Conservation (phyloP, 2,329 filamentous ascomycete genomes). For the Hawksworthiomyces lignivorus region DNA sequence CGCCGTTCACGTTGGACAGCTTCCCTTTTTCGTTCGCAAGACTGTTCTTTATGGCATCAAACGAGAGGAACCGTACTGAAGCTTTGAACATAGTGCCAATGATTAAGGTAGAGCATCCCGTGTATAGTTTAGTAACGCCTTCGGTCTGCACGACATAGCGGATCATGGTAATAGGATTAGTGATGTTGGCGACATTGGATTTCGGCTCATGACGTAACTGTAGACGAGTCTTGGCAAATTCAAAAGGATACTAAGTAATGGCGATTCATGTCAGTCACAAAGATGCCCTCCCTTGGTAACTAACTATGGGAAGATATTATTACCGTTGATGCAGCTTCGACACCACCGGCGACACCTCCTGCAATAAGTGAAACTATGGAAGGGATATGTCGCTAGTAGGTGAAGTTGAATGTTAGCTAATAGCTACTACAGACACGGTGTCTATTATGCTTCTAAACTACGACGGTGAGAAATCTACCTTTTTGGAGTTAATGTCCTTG, state of each 20-base stretch:
- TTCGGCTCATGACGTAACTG: constrained; percentile 36
- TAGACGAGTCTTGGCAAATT: constrained; percentile 59
- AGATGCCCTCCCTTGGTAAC: too few relatives aligned
- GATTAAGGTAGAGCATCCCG: constrained; percentile 53
- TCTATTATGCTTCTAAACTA: too few relatives aligned
- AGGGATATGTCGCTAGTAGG: constrained; percentile 21
- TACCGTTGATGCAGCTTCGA: constrained; percentile 43
- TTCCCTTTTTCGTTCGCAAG: constrained; percentile 49
- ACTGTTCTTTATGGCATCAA: constrained; percentile 54
- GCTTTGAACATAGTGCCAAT: constrained; percentile 57
- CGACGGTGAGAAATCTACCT: too few relatives aligned
- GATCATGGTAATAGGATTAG: constrained; percentile 53
- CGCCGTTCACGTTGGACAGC: constrained; percentile 46
- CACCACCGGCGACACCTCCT: constrained; percentile 43
- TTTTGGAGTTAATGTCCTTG: too few relatives aligned
- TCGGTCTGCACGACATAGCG: constrained; percentile 45
- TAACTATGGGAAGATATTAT: too few relatives aligned
- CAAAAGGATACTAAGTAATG: constrained; percentile 48
- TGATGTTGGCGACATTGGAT: constrained; percentile 17
- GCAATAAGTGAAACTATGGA: constrained; percentile 39
- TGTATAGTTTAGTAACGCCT: constrained; percentile 52
- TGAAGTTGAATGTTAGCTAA: too few relatives aligned
- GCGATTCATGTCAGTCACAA: not conserved
- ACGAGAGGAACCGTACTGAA: constrained; percentile 57
- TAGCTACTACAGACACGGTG: too few relatives aligned